These are phyloP conservation scores for Clarireedia paspali DNA, from an alignment of 2,329 filamentous ascomycete species.

Conservation along the genomic window DNA sequence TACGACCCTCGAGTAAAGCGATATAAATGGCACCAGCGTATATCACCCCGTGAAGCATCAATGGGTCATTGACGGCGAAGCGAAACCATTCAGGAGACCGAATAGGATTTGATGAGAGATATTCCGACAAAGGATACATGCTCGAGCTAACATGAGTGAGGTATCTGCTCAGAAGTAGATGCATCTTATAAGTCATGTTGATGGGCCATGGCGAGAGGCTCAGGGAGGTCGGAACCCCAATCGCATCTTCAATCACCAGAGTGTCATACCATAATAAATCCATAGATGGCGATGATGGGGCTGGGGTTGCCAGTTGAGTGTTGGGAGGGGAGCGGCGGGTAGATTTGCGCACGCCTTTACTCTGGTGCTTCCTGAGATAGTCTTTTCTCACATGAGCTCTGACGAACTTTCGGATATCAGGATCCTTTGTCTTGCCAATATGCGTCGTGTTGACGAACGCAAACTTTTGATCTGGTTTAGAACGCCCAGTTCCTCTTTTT, in stretches of 20 bases:
- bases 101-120: slow-evolving; percentile 14
- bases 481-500: neutral
- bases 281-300: neutral
- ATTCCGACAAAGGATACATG: slow-evolving; percentile 12
- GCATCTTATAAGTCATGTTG: slow-evolving; percentile 9
- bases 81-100: slow-evolving; percentile 17
- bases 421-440: slow-evolving; percentile 7
- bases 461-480: slow-evolving; percentile 4
- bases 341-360: neutral
- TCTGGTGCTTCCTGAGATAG: slow-evolving; percentile 8
- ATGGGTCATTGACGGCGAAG: slow-evolving; percentile 17
- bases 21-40: slow-evolving; percentile 18
- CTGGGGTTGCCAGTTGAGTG: neutral
- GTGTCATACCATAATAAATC: neutral
- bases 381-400: slow-evolving; percentile 18
- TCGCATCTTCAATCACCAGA: neutral
- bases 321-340: neutral
- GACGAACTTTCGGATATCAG: slow-evolving; percentile 12
- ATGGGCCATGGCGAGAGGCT: slow-evolving; percentile 12
- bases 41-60: slow-evolving; percentile 18
- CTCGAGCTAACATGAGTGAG: slow-evolving; percentile 11
- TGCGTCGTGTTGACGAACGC: slow-evolving; percentile 14
- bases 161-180: slow-evolving; percentile 15
- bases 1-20: slow-evolving; percentile 13
- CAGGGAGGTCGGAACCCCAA: slow-evolving; percentile 15